Conservation (phyloP, 2,329 filamentous ascomycete species). For the Hymenoscyphus albidus region DNA sequence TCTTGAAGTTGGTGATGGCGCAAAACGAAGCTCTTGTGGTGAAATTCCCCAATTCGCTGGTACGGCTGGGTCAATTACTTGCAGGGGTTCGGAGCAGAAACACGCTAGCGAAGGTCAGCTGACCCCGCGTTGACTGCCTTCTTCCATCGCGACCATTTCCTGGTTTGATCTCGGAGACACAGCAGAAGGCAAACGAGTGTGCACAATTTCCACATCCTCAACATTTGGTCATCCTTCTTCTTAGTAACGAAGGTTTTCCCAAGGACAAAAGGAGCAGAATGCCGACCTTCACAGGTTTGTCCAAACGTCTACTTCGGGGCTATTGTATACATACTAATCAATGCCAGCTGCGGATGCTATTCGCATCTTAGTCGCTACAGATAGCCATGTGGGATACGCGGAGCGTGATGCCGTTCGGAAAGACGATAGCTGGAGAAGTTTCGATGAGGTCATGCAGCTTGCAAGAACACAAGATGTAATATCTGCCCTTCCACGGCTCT, state of each 20-base stretch:
- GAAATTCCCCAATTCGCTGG: slow-evolving; percentile 9
- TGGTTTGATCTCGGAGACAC: not conserved
- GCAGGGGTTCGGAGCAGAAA: slow-evolving; percentile 17
- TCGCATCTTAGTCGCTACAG: slow-evolving; percentile 87
- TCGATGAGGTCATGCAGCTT: slow-evolving; percentile 90
- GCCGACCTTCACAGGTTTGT: slow-evolving; percentile 26
- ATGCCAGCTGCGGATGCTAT: slow-evolving; percentile 67
- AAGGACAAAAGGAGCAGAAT: slow-evolving; percentile 20
- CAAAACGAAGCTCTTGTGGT: not conserved
- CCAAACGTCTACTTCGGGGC: not conserved
- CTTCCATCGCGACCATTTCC: not conserved
- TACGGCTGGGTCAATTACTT: not conserved
- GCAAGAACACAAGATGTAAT: slow-evolving; percentile 75
- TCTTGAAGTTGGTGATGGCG: slow-evolving; percentile 31
- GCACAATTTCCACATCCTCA: not conserved
- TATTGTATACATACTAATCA: slow-evolving; percentile 10
- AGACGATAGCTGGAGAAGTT: slow-evolving; percentile 94
- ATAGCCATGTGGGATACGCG: slow-evolving; percentile 96
- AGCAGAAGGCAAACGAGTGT: not conserved
- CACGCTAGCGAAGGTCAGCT: slow-evolving; percentile 24
- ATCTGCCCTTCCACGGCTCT: not conserved
- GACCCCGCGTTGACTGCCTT: not conserved
- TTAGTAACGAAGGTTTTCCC: not conserved
- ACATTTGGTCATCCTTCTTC: not conserved
- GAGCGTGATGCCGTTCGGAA: slow-evolving; percentile 92